Evolutionary conservation across 2,329 filamentous ascomycete species (phyloP), one percentile per base, ranked within the genome.

Genomic region (Beauveria sp.): DNA sequence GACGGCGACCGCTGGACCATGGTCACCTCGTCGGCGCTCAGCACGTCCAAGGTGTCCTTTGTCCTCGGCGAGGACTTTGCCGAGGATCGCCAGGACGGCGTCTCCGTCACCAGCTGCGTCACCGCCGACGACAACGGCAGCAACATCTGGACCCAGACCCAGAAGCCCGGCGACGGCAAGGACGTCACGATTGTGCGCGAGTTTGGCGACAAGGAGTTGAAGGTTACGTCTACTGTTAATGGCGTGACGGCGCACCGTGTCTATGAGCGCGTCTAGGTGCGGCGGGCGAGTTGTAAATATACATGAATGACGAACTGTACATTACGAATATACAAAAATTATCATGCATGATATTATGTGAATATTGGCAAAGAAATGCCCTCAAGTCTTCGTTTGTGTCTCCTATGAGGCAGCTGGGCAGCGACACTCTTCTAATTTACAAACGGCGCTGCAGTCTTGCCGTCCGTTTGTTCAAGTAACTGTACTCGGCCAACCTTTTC

Each of bases 11-110:
- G 50, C 26, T 62, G 46, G 46, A 56, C 46, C 53, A 57, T 62
- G 52, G 24, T 62, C 14, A 62, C 60, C 24, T 52, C 52, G 16
- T 58, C 60, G 10, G 60, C 60, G 24, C 46, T 62, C 52, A 62
- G 60, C 53, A 62, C 60, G 14, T 51, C 60, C 14, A 20, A 52
- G 26, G 20, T 62, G 14, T 16, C 12, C 9, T 62, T 62, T 31
- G 24, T 46, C n/a, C 60, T 62, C 28, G 60, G 54, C 48, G 60
- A 58, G 48, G 60, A 62, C 26, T 62, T 62, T 18, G 34, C 46
- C 31, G 60, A 62, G 54, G 48, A 45, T 2, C 60, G 60, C 60
- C 60, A 62, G 60, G 60, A 62, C 54, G 60, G 60, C 46, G 60
- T 62, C 26, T 43, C 60, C n/a, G 60, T 62, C 10, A 62, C 60